Conservation (phyloP, 257 asterid genomes). For the Mitragyna speciosa region DNA sequence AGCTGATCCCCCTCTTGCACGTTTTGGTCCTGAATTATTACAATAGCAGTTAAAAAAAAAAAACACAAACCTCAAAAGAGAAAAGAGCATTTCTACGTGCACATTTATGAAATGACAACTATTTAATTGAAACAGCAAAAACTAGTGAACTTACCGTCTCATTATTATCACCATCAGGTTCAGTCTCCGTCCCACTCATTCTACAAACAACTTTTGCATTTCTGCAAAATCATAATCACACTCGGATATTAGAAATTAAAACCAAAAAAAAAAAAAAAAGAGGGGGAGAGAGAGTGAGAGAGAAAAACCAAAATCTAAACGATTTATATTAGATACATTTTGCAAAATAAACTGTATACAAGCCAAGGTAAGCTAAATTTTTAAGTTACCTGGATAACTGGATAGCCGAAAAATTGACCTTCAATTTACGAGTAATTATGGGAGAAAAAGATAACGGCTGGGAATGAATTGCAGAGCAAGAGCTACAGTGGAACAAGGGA, state of each 20-base stretch:
- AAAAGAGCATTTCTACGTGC: background rate
- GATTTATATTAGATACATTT: background rate
- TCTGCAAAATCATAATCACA: slow-evolving; percentile 34
- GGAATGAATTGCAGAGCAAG: slow-evolving; percentile 41
- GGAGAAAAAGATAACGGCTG: slow-evolving; percentile 34
- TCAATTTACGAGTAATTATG: slow-evolving; percentile 29
- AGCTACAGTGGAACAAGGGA: slow-evolving; percentile 46
- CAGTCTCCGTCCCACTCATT: slow-evolving; percentile 51
- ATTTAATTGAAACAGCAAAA: background rate
- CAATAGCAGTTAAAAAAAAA: slow-evolving; percentile 2
- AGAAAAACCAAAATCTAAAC: too few species aligned
- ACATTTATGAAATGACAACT: background rate
- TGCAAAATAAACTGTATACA: background rate
- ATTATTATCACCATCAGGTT: slow-evolving; percentile 50
- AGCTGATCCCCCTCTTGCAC: slow-evolving; percentile 41
- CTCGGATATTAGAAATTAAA: background rate
- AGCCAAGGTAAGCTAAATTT: background rate
- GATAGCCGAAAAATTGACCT: slow-evolving; percentile 27
- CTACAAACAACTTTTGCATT: slow-evolving; percentile 47
- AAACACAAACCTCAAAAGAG: too few species aligned
- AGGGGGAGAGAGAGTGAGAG: too few species aligned
- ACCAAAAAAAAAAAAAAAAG: background rate
- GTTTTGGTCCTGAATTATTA: slow-evolving; percentile 45
- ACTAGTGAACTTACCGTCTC: slow-evolving; percentile 44
- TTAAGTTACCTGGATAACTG: slow-evolving; percentile 48